Base-by-base conservation (phyloP, 2,329 filamentous ascomycete species). In the Niveomyces coronatus region DNA sequence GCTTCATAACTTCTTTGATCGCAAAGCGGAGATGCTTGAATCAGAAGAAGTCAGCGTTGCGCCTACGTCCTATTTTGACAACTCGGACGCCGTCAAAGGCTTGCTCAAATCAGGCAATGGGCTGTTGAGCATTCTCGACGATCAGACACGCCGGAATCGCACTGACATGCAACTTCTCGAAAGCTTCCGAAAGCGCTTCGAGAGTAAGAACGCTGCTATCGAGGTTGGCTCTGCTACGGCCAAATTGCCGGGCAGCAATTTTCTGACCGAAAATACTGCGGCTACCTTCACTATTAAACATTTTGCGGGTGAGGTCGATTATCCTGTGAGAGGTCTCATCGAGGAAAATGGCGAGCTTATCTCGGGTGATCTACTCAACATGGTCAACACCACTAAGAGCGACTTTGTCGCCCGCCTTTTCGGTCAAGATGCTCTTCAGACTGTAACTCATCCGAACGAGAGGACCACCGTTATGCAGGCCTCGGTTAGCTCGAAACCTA, bases 261-360 rank as follows among this genome's bases (percentile, higher is more conserved):
- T 94, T 59, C 67, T 81, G 35, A 89, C 88, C 0, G 81, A 85
- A 44, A 93, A 93, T 59, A 71, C 76, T 0, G 71, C 83, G 0
- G 82, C 86, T 5, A 74, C 75, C 9, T 98, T 98, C 62, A 88
- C 87, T 0, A 79, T 98, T 40, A 87, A 84, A 59, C 91, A 98
- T 60, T 98, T 93, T 59, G 89, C 89, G 27, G 91, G 91, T 35
- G 91, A 96, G 56, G 85, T 98, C 5, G 91, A 98, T 44, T 98
- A 98, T 54, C 80, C 85, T 3, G 74, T 93, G 44, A 81, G 82
- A 49, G 85, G 85, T 5, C 66, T 98, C 16, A 73, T 96, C 3
- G 91, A 98, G 58, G 88, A 94, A 61, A 98, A 98, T 48, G 86
- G 88, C 37, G 91, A 98, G 57, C 78, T 94, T 45, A 91, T 98